These are phyloP conservation scores for Magnusiomyces magnusii DNA, from an alignment of 1,139 yeast genomes.

Conservation along the genomic window DNA sequence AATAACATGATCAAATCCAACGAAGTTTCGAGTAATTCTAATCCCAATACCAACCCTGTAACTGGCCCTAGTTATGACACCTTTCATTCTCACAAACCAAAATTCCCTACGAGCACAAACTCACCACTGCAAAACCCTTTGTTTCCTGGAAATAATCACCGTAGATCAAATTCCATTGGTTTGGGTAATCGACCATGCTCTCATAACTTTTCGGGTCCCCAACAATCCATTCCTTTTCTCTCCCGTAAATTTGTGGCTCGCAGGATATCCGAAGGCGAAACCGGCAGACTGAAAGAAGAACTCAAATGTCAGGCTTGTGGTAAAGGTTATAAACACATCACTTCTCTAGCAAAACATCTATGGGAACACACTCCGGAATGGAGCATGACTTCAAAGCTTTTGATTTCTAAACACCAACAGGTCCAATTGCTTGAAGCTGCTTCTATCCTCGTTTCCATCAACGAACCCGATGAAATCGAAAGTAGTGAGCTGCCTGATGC, in stretches of 20 bases:
- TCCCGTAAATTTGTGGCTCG: conserved; percentile 73
- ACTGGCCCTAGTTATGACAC: background rate
- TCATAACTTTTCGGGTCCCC: background rate
- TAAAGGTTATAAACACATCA: conserved; percentile 79
- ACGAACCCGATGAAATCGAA: conserved; percentile 40
- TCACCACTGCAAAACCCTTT: background rate
- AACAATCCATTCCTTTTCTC: conserved; percentile 25
- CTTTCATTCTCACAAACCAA: background rate
- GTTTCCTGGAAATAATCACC: background rate
- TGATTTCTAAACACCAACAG: conserved; percentile 85
- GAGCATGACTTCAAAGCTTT: conserved; percentile 72
- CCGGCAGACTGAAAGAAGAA: conserved; percentile 75
- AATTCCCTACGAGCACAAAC: background rate
- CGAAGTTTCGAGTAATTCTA: background rate
- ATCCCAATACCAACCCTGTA: background rate
- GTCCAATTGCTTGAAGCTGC: conserved; percentile 87
- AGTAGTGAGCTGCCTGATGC: conserved; percentile 15
- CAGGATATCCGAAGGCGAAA: conserved; percentile 77
- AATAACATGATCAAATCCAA: background rate
- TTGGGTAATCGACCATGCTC: background rate
- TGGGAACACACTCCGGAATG: conserved; percentile 94
- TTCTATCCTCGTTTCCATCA: conserved; percentile 75
- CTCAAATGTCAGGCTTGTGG: conserved; percentile 86
- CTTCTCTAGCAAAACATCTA: conserved; percentile 64
- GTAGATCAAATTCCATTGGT: background rate